Evolutionary conservation across 2,329 filamentous ascomycete genomes (phyloP).

Genomic region (Talaromyces verruculosus): DNA sequence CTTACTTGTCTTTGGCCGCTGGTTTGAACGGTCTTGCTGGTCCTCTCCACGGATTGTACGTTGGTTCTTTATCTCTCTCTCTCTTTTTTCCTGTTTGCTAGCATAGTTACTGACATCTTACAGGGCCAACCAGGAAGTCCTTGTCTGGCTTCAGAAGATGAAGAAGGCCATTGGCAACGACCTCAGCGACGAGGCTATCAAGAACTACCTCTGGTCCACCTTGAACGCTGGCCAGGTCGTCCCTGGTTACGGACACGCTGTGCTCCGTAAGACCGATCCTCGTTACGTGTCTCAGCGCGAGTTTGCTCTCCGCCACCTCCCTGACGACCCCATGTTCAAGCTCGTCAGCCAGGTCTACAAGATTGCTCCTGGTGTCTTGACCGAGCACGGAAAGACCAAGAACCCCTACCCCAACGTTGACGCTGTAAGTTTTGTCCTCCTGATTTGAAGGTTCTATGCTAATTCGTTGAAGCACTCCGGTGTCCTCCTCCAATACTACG

Average conservation of each 20-base stretch:
- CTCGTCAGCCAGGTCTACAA: slow-evolving; percentile 99
- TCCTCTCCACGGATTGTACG: slow-evolving; percentile 86
- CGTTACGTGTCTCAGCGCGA: slow-evolving; percentile 98
- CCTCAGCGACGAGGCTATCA: slow-evolving; percentile 93
- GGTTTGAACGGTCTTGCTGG: slow-evolving; percentile 98
- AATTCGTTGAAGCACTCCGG: slow-evolving; percentile 69
- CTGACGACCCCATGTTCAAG: slow-evolving; percentile 99
- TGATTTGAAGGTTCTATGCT: slow-evolving; percentile 9
- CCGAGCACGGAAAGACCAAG: slow-evolving; percentile 99
- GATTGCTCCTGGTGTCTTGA: slow-evolving; percentile 95
- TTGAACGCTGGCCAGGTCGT: slow-evolving; percentile 95
- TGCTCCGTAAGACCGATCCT: slow-evolving; percentile 99
- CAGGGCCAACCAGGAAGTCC: slow-evolving; percentile 94
- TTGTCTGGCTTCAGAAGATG: slow-evolving; percentile 99
- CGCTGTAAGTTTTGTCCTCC: slow-evolving; percentile 53
- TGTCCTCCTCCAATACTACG: slow-evolving; percentile 99
- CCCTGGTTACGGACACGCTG: slow-evolving; percentile 96
- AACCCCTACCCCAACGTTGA: slow-evolving; percentile 99
- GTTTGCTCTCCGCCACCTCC: slow-evolving; percentile 90
- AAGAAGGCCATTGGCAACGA: slow-evolving; percentile 93
- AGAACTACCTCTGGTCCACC: slow-evolving; percentile 97
- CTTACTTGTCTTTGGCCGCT: slow-evolving; percentile 92
- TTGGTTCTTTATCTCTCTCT: slow-evolving; percentile 5
- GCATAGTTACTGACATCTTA: neutral
- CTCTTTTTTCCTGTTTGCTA: no score